Evolutionary conservation across 2,329 filamentous ascomycete genomes (phyloP), one percentile per base, ranked within the genome.

Genomic region (Lecanicillium sp.): DNA sequence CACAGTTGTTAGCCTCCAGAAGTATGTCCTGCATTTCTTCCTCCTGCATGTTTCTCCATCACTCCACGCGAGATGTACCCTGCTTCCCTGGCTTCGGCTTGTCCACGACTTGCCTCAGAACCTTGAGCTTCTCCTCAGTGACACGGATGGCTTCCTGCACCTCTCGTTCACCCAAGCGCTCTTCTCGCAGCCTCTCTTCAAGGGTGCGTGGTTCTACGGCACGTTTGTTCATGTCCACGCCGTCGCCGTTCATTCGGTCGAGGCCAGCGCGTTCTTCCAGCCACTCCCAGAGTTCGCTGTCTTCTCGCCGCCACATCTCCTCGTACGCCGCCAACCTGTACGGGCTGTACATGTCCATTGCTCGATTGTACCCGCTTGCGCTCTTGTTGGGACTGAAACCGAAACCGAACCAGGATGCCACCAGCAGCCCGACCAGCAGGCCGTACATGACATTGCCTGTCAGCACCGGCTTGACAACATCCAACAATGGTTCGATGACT

Each of bases 261-360:
- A 92, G 65, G 3, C 86, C 83, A 2, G 87, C 80, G 14, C 89
- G 74, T 51, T 94, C 85, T 58, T 95, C 89, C 4, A 95, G 66
- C 89, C 89, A 95, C 42, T 85, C 81, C 89, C 89, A 95, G 9
- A 95, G 65, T 51, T 92, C 86, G 47, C 77, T 86, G 56, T 95
- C 89, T 58, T 95, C 87, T 29, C 78, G 70, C 27, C 79, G 73
- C 89, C 90, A 98, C 54, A 96, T 83, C 61, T 95, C 85, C 49
- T 96, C 89, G 56, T 95, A 96, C 1, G 85, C 87, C 3, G 83
- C 79, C 13, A 88, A 64, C 5, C 88, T 76, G 40, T 89, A 79
- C 0, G 84, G 73, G 28, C 52, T 51, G 41, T 57, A 57, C 13
- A 58, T 48, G 19, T 51, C 51, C 16, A 54, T 37, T 12, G 51